These are phyloP conservation scores for Thelephora aurantiotincta DNA, from an alignment of 768 basidiomycete genomes.

Conservation along the genomic window DNA sequence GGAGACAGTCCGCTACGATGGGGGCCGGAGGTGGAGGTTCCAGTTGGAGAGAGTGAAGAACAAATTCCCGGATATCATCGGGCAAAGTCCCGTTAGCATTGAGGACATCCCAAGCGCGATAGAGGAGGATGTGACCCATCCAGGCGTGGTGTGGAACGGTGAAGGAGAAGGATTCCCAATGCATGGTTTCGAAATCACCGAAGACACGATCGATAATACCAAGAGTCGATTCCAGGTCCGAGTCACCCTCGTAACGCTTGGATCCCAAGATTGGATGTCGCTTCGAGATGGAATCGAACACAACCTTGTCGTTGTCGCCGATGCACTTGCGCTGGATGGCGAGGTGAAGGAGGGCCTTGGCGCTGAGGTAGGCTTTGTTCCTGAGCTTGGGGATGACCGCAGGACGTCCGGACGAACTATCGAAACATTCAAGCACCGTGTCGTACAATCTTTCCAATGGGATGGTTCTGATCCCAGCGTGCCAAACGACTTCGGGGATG, in stretches of 20 bases:
- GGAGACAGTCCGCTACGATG: neutral
- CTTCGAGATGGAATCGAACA: neutral
- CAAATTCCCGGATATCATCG: too few relatives aligned
- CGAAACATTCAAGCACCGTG: neutral
- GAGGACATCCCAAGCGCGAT: neutral
- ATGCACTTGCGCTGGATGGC: neutral
- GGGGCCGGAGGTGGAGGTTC: neutral
- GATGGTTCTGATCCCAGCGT: neutral
- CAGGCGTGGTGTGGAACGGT: neutral
- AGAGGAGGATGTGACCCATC: neutral
- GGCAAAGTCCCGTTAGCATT: too few relatives aligned
- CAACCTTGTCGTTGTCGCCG: neutral
- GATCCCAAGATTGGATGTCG: neutral
- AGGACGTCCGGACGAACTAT: neutral
- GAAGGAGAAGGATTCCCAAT: neutral
- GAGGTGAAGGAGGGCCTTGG: neutral
- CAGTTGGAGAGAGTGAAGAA: too few relatives aligned
- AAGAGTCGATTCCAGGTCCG: neutral
- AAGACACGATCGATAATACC: neutral
- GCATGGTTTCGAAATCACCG: neutral
- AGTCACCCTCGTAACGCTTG: neutral
- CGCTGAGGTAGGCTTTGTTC: neutral
- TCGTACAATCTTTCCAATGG: neutral
- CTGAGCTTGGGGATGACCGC: neutral
- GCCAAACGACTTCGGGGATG: slow-evolving; percentile 10